These are phyloP conservation scores for Paramyrothecium sp. DNA, from an alignment of 2,329 filamentous ascomycete genomes.

Conservation along the genomic window DNA sequence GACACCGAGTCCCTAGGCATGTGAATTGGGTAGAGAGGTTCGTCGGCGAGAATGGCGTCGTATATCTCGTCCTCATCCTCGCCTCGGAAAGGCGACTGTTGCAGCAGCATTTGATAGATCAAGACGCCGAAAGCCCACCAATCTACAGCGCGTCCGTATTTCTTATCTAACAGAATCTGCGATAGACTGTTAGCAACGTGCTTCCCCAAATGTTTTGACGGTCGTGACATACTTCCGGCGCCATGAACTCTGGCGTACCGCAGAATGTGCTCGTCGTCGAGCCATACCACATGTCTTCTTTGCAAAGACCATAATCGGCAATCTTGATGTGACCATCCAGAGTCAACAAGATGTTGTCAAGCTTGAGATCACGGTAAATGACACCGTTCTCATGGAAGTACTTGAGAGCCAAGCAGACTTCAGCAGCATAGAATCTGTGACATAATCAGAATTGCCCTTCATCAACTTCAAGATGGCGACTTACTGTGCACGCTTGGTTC, in stretches of 20 bases:
- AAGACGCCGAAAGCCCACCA: slow-evolving; percentile 99
- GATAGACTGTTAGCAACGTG: slow-evolving; percentile 25
- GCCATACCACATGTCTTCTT: slow-evolving; percentile 99
- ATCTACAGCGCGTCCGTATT: slow-evolving; percentile 94
- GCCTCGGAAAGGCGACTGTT: slow-evolving; percentile 97
- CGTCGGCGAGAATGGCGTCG: slow-evolving; percentile 95
- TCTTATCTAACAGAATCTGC: slow-evolving; percentile 94
- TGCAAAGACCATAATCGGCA: slow-evolving; percentile 97
- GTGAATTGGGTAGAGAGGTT: slow-evolving; percentile 96
- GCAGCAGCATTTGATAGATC: slow-evolving; percentile 99
- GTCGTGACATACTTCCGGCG: slow-evolving; percentile 71
- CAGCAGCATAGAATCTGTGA: slow-evolving; percentile 89
- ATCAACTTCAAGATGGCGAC: slow-evolving; percentile 30
- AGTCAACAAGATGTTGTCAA: slow-evolving; percentile 86
- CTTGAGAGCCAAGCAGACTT: slow-evolving; percentile 94
- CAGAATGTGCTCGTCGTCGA: slow-evolving; percentile 97
- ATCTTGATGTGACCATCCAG: slow-evolving; percentile 98
- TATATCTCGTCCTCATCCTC: slow-evolving; percentile 99
- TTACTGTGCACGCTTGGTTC: slow-evolving; percentile 91
- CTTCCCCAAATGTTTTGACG: background rate
- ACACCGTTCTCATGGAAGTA: slow-evolving; percentile 99
- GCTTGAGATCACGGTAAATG: slow-evolving; percentile 97
- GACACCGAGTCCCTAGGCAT: slow-evolving; percentile 98
- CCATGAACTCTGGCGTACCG: slow-evolving; percentile 99
- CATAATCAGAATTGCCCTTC: slow-evolving; percentile 11